These are phyloP conservation scores for Cardamine chenopodiifolia DNA, from an alignment of 345 rosid species.

Conservation along the genomic window DNA sequence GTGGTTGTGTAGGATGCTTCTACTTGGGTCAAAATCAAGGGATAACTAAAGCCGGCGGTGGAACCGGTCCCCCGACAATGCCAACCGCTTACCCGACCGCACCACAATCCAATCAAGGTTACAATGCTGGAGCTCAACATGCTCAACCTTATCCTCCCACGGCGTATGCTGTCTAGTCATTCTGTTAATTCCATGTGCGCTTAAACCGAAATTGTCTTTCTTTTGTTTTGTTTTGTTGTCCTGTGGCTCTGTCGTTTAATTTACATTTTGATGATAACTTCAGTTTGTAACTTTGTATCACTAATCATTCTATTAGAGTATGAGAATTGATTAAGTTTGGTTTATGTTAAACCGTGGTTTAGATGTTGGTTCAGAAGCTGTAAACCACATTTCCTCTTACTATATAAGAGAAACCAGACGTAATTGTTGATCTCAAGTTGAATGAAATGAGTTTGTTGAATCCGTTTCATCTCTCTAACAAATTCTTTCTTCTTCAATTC, in stretches of 20 bases:
- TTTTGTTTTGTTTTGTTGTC: not conserved
- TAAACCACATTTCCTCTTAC: too few species aligned
- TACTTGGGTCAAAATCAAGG: conserved; percentile 31
- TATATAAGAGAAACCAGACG: too few species aligned
- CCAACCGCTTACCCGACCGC: conserved; percentile 24
- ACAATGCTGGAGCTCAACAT: conserved; percentile 34
- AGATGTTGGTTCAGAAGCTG: too few species aligned
- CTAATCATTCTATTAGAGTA: not conserved
- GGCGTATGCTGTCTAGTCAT: conserved; percentile 31
- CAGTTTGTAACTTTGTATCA: not conserved
- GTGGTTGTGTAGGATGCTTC: conserved; percentile 41
- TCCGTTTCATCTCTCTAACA: too few species aligned
- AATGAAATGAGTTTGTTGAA: too few species aligned
- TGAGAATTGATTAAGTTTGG: too few species aligned
- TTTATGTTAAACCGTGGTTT: too few species aligned
- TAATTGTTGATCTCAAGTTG: too few species aligned
- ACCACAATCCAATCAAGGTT: conserved; percentile 35
- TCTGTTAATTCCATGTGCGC: not conserved
- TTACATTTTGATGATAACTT: not conserved
- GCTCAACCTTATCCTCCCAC: conserved; percentile 34
- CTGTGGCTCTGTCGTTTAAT: conserved; percentile 3
- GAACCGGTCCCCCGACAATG: conserved; percentile 9
- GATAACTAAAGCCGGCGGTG: not conserved
- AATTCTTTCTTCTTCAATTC: too few species aligned
- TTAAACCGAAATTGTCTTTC: not conserved